phyloP scores from a whole-genome alignment of 73 alveolate species.

The Blepharisma stoltei region DNA sequence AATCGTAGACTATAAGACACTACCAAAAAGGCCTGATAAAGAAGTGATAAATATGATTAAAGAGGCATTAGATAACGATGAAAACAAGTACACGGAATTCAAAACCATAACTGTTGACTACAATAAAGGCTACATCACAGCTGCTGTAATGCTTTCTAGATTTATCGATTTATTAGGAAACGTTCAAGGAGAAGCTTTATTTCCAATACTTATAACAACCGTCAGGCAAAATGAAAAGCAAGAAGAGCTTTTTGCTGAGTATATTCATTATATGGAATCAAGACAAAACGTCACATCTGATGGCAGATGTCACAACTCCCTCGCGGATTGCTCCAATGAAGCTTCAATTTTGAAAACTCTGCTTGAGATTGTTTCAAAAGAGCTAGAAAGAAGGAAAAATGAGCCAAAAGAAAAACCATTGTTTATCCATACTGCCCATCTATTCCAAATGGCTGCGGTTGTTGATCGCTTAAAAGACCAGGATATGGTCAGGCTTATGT shows the following conservation, averaged over 20 bases:
- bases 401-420: background rate
- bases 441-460: conserved; percentile 20
- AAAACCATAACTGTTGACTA: conserved; percentile 11
- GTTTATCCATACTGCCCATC: conserved; percentile 1
- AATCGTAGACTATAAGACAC: conserved; percentile 28
- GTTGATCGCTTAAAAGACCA: background rate
- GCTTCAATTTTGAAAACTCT: background rate
- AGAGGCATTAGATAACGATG: background rate
- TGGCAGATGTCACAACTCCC: background rate
- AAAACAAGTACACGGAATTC: conserved; percentile 14
- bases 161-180: background rate
- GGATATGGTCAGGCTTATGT: conserved; percentile 12
- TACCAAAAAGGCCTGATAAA: conserved; percentile 28
- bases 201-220: conserved; percentile 18
- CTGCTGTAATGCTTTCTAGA: conserved; percentile 4
- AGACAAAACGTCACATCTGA: conserved; percentile 16
- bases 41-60: conserved; percentile 17
- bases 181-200: conserved; percentile 6
- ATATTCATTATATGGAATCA: conserved; percentile 6
- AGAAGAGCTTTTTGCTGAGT: conserved; percentile 21
- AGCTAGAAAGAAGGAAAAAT: background rate
- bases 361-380: background rate
- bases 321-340: conserved; percentile 14
- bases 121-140: conserved; percentile 10
- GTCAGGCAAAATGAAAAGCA: conserved; percentile 4